These are phyloP conservation scores for Wickerhamomyces strasburgensis DNA, from an alignment of 805 yeast species.

Conservation along the genomic window DNA sequence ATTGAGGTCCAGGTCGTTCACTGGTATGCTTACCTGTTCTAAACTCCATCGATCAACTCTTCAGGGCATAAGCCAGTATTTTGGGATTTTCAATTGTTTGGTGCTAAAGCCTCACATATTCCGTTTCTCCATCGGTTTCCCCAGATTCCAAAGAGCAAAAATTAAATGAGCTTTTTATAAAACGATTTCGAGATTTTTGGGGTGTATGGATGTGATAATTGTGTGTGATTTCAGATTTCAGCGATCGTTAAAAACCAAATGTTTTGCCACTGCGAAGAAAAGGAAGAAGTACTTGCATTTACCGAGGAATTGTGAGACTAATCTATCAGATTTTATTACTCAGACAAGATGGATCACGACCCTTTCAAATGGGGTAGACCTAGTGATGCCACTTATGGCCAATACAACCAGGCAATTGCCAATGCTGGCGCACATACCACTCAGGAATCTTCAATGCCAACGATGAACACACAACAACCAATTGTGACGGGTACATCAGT, in stretches of 20 bases:
- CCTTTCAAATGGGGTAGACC: constrained; percentile 97
- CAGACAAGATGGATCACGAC: constrained; percentile 99
- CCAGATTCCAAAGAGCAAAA: background rate
- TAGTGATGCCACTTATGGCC: constrained; percentile 72
- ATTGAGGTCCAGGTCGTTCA: no score
- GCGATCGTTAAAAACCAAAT: no score
- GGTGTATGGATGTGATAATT: background rate
- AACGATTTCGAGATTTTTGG: no score
- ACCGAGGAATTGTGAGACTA: background rate
- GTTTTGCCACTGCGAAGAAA: constrained; percentile 6
- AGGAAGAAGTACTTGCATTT: background rate
- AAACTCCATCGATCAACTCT: no score
- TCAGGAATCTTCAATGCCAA: constrained; percentile 47
- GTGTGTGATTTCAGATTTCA: no score
- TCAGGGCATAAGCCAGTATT: no score
- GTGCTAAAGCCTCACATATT: no score
- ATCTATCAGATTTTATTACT: no score
- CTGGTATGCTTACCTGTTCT: no score
- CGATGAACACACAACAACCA: constrained; percentile 87
- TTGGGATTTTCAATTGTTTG: no score
- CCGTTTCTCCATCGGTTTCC: no score
- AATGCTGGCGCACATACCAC: constrained; percentile 9
- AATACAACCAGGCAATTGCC: constrained; percentile 71
- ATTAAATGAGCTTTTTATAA: no score
- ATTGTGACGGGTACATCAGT: constrained; percentile 96